phyloP scores from a whole-genome alignment of 108 stramenopile species.

The Aurantiochytrium sp. region DNA sequence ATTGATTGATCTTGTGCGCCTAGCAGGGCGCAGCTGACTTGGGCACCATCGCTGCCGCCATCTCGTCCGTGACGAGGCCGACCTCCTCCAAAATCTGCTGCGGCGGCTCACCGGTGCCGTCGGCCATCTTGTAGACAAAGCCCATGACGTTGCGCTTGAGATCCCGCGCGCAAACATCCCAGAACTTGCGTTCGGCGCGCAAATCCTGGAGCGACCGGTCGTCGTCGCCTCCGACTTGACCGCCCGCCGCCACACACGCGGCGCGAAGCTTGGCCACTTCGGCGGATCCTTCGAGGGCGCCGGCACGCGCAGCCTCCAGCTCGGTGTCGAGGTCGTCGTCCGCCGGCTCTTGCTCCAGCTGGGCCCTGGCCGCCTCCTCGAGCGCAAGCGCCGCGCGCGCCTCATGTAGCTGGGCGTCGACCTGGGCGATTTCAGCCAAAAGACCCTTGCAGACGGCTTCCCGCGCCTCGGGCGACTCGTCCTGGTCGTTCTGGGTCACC shows the following conservation, averaged over 20 bases:
- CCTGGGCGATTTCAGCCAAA: not conserved
- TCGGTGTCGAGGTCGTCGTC: not conserved
- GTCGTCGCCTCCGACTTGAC: not conserved
- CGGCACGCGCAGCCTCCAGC: not conserved
- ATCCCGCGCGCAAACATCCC: not conserved
- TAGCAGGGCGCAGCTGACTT: too few species aligned
- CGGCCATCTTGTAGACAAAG: not conserved
- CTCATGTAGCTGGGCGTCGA: not conserved
- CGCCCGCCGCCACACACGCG: not conserved
- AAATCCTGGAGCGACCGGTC: not conserved
- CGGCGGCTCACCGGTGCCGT: not conserved
- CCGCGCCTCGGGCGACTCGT: not conserved
- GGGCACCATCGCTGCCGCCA: not conserved
- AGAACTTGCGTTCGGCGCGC: not conserved
- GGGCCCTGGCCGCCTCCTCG: not conserved
- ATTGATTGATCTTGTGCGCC: too few species aligned
- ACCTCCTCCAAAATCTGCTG: not conserved
- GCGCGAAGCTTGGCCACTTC: not conserved
- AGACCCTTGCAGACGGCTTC: not conserved
- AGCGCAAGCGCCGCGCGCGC: not conserved
- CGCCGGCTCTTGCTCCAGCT: not conserved
- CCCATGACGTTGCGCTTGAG: not conserved
- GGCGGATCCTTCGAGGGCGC: too few species aligned
- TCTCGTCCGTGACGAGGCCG: not conserved
- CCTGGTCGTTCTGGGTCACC: not conserved